phyloP scores from a whole-genome alignment of 257 asterid species.

The Gentiana straminea region DNA sequence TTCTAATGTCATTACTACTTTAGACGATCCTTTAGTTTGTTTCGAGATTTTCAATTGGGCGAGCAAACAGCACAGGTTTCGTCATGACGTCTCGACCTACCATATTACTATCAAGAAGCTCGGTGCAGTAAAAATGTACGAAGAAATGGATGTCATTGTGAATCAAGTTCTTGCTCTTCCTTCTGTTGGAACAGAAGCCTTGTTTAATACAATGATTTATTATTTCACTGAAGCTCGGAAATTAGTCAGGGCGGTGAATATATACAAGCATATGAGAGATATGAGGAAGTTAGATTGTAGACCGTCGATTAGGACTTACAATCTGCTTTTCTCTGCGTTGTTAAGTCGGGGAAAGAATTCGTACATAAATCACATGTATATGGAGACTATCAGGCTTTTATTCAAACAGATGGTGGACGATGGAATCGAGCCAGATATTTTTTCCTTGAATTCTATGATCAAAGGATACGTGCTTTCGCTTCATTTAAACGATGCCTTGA shows the following conservation, averaged over 20 bases:
- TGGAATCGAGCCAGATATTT: conserved; percentile 78
- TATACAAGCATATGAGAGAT: conserved; percentile 61
- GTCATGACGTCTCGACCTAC: conserved; percentile 50
- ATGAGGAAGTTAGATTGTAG: conserved; percentile 63
- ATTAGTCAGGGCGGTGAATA: conserved; percentile 65
- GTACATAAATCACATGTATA: conserved; percentile 62
- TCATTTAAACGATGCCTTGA: conserved; percentile 86
- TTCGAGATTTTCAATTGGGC: conserved; percentile 95
- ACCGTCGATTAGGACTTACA: conserved; percentile 70
- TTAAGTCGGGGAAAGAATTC: conserved; percentile 68
- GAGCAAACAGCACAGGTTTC: conserved; percentile 67
- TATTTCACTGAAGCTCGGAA: conserved; percentile 76
- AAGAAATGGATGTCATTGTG: conserved; percentile 78
- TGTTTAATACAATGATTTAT: conserved; percentile 69
- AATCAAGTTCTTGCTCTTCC: conserved; percentile 77
- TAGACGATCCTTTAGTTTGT: conserved; percentile 64
- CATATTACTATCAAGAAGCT: conserved; percentile 64
- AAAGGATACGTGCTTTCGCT: conserved; percentile 89
- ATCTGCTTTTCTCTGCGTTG: conserved; percentile 58
- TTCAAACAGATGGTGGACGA: conserved; percentile 84
- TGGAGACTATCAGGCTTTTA: conserved; percentile 62
- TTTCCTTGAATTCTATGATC: conserved; percentile 74
- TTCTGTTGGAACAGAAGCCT: conserved; percentile 56
- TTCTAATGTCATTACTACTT: conserved; percentile 37
- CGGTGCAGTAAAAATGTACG: conserved; percentile 65